A percentile compares a stretch with the other conserved stretches of the same genome.
Evolutionary conservation across 768 basidiomycete species (phyloP).

Genomic region (Tricholoma furcatifolium): DNA sequence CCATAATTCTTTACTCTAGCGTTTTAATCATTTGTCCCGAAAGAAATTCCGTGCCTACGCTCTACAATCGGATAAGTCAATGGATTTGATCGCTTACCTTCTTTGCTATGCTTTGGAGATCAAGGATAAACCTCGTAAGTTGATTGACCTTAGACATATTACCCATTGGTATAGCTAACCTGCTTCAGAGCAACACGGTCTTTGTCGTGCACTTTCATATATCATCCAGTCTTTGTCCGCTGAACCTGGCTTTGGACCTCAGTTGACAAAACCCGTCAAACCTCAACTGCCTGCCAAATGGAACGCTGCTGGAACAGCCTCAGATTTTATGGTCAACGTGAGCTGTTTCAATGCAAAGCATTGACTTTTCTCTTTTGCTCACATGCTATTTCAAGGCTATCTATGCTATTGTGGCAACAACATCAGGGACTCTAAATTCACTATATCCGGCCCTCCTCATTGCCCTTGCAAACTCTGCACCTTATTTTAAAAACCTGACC

Average conservation of each 20-base stretch:
- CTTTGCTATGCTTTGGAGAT: slow-evolving; percentile 82
- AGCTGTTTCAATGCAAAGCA: slow-evolving; percentile 22
- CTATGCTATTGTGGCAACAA: slow-evolving; percentile 87
- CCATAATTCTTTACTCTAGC: background rate
- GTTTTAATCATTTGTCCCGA: slow-evolving; percentile 1
- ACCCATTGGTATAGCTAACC: background rate
- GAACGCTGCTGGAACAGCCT: slow-evolving; percentile 68
- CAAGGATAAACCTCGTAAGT: slow-evolving; percentile 90
- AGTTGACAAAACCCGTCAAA: slow-evolving; percentile 63
- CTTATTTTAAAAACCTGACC: slow-evolving; percentile 79
- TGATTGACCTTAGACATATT: background rate
- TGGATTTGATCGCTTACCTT: slow-evolving; percentile 76
- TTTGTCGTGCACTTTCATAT: slow-evolving; percentile 87
- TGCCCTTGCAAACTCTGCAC: slow-evolving; percentile 83
- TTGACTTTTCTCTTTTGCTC: slow-evolving; percentile 6
- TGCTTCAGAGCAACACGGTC: slow-evolving; percentile 77
- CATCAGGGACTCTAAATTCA: slow-evolving; percentile 76
- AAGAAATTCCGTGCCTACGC: slow-evolving; percentile 90
- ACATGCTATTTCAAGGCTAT: slow-evolving; percentile 54
- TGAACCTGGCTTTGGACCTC: slow-evolving; percentile 73
- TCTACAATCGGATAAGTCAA: slow-evolving; percentile 75
- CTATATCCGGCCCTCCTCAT: slow-evolving; percentile 94
- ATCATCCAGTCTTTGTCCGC: slow-evolving; percentile 90
- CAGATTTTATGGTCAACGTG: slow-evolving; percentile 88
- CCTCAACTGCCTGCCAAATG: slow-evolving; percentile 75